These are phyloP conservation scores for Dissoconium aciculare DNA, from an alignment of 2,329 filamentous ascomycete species.

Conservation along the genomic window DNA sequence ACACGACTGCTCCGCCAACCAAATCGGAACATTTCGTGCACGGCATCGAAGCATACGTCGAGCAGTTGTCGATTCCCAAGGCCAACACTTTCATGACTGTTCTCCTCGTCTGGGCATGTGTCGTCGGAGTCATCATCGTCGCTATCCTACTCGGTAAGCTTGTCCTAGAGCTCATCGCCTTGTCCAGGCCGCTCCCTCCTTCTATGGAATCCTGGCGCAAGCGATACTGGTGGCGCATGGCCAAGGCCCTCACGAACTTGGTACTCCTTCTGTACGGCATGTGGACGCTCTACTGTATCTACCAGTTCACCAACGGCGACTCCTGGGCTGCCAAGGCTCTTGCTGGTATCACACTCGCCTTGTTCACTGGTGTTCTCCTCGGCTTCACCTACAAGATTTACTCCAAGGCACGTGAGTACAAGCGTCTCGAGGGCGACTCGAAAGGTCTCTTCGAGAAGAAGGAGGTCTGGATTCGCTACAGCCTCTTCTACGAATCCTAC, in stretches of 20 bases:
- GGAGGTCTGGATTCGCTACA: conserved; percentile 86
- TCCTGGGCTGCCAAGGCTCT: conserved; percentile 83
- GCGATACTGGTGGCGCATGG: conserved; percentile 90
- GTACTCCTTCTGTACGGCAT: conserved; percentile 85
- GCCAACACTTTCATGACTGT: conserved; percentile 95
- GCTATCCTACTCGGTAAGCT: conserved; percentile 82
- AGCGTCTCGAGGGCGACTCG: conserved; percentile 58
- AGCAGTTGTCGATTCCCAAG: conserved; percentile 69
- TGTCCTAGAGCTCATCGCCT: conserved; percentile 75
- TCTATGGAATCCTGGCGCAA: conserved; percentile 72
- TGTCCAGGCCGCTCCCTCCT: conserved; percentile 77
- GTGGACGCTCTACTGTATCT: conserved; percentile 92
- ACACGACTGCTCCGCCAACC: conserved; percentile 16
- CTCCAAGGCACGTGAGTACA: conserved; percentile 57
- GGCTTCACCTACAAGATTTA: conserved; percentile 81
- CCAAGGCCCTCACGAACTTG: conserved; percentile 74
- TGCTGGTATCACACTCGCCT: conserved; percentile 61
- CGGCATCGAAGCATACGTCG: conserved; percentile 69
- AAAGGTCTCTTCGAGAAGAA: conserved; percentile 73
- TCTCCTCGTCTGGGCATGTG: conserved; percentile 72
- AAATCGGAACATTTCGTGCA: conserved; percentile 45
- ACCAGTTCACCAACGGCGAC: conserved; percentile 84
- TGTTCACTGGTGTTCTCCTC: conserved; percentile 67
- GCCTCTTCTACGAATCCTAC: conserved; percentile 92
- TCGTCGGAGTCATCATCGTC: conserved; percentile 70